Evolutionary conservation across 2,329 filamentous ascomycete species (phyloP).

Genomic region (Fusarium sp.): DNA sequence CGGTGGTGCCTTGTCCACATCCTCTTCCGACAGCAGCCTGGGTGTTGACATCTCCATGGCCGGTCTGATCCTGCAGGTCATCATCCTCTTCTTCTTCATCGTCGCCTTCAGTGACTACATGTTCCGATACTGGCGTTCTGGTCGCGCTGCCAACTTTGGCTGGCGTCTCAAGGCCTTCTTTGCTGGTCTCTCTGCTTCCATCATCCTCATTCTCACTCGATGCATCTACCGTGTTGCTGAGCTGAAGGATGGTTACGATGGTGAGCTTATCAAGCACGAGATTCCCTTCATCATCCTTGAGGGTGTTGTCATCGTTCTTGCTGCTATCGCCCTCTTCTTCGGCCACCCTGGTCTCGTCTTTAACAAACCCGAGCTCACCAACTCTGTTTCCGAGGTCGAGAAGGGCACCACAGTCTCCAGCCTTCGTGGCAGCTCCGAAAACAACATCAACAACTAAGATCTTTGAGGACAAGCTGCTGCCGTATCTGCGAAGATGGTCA

Average conservation of each 20-base stretch:
- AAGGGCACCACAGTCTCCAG: conserved; percentile 15
- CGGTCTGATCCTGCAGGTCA: conserved; percentile 66
- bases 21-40: conserved; percentile 44
- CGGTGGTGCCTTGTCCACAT: conserved; percentile 62
- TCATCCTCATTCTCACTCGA: conserved; percentile 66
- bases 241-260: conserved; percentile 68
- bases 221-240: conserved; percentile 72
- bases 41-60: conserved; percentile 54
- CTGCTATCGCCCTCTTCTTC: conserved; percentile 49
- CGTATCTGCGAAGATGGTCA: not conserved
- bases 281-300: conserved; percentile 62
- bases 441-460: conserved; percentile 17
- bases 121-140: conserved; percentile 50
- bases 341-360: conserved; percentile 55
- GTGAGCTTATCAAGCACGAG: conserved; percentile 62
- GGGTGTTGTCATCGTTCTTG: conserved; percentile 52
- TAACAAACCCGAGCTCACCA: conserved; percentile 29
- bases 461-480: not conserved
- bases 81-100: conserved; percentile 62
- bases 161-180: conserved; percentile 57
- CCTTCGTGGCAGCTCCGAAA: conserved; percentile 9
- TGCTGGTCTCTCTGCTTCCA: conserved; percentile 59
- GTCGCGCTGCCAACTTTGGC: conserved; percentile 35
- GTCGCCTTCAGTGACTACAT: conserved; percentile 59
- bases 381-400: conserved; percentile 39